phyloP scores from a whole-genome alignment of 2,329 filamentous ascomycete species.

The Fonsecaea pedrosoi region DNA sequence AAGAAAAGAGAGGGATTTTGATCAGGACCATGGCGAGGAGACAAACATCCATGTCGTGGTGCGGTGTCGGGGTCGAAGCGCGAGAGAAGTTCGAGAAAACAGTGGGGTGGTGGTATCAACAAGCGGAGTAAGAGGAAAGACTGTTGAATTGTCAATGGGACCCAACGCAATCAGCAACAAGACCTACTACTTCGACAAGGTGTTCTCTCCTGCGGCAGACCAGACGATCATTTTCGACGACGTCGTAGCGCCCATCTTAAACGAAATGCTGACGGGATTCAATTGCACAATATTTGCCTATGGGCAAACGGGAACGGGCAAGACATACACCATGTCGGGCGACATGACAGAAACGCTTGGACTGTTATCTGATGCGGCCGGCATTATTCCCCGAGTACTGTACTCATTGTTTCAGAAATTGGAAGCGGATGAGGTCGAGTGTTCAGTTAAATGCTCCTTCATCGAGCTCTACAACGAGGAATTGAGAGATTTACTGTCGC shows the following conservation, averaged over 20 bases:
- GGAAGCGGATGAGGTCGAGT: slow-evolving; percentile 77
- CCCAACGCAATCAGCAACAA: slow-evolving; percentile 93
- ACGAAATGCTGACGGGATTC: slow-evolving; percentile 94
- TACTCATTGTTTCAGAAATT: slow-evolving; percentile 87
- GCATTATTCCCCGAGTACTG: slow-evolving; percentile 91
- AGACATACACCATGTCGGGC: slow-evolving; percentile 99
- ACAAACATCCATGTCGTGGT: slow-evolving; percentile 99
- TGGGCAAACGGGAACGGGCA: slow-evolving; percentile 95
- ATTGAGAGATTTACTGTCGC: slow-evolving; percentile 82
- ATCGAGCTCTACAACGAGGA: slow-evolving; percentile 99
- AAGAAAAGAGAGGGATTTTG: slow-evolving; percentile 86
- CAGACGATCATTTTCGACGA: slow-evolving; percentile 95
- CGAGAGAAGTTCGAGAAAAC: slow-evolving; percentile 91
- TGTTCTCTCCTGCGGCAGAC: slow-evolving; percentile 93
- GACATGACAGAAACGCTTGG: slow-evolving; percentile 90
- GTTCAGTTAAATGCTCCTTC: slow-evolving; percentile 95
- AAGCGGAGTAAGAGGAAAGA: slow-evolving; percentile 84
- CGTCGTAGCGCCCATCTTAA: slow-evolving; percentile 88
- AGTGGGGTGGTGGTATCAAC: slow-evolving; percentile 90
- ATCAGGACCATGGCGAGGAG: slow-evolving; percentile 73
- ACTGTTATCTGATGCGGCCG: slow-evolving; percentile 86
- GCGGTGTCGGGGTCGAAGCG: slow-evolving; percentile 87
- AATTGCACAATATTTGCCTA: slow-evolving; percentile 99
- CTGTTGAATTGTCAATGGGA: slow-evolving; percentile 88
- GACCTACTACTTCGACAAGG: slow-evolving; percentile 94